Conservation (phyloP, 306 rosid species). For the Herpetospermum pedunculosum region DNA sequence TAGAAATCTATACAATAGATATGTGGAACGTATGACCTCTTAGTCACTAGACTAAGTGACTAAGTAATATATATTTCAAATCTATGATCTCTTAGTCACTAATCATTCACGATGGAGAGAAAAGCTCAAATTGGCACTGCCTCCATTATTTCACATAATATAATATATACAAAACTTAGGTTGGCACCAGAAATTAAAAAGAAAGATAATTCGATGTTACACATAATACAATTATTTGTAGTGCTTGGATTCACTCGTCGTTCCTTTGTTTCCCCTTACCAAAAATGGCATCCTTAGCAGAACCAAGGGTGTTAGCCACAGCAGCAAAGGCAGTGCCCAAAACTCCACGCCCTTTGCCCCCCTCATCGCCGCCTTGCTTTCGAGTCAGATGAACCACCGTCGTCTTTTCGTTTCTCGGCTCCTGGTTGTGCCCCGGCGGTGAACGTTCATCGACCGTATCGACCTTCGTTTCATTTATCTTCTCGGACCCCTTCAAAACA, state of each 20-base stretch:
- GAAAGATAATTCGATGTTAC: too few species aligned
- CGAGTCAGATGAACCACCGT: slow-evolving; percentile 20
- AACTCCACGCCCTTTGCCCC: neutral
- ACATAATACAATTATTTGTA: too few species aligned
- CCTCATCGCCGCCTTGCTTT: neutral
- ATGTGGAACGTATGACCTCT: too few species aligned
- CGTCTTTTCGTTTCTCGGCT: slow-evolving; percentile 9
- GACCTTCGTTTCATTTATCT: slow-evolving; percentile 15
- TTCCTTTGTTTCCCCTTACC: slow-evolving; percentile 7
- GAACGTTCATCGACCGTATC: slow-evolving; percentile 18
- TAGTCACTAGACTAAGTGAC: too few species aligned
- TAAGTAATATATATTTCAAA: too few species aligned
- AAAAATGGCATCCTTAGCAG: slow-evolving; percentile 21
- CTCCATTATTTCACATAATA: too few species aligned
- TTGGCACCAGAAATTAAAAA: too few species aligned
- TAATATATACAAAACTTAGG: too few species aligned
- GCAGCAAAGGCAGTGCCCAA: slow-evolving; percentile 16
- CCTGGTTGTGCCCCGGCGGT: slow-evolving; percentile 14
- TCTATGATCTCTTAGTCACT: too few species aligned
- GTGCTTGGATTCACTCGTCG: neutral
- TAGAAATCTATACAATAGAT: too few species aligned
- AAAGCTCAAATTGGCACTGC: too few species aligned
- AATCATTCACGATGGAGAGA: too few species aligned
- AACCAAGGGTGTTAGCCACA: slow-evolving; percentile 4
- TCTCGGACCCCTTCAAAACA: slow-evolving; percentile 16